phyloP scores from a whole-genome alignment of 2,329 filamentous ascomycete genomes.

The Cercospora sp. region DNA sequence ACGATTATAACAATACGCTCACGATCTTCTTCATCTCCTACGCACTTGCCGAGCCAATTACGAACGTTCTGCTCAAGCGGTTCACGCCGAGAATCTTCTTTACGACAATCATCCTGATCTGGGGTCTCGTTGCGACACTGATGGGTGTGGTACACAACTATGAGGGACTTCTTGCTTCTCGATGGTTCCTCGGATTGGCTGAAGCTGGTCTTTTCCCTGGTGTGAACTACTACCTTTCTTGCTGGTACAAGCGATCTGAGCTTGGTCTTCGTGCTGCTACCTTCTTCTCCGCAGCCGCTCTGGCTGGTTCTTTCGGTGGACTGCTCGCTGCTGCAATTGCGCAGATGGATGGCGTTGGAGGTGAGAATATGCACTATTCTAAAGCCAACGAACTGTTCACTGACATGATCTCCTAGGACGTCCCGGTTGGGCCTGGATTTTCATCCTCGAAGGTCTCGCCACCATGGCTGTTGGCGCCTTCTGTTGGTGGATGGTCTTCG shows the following conservation, averaged over 20 bases:
- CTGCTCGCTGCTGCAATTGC: conserved; percentile 71
- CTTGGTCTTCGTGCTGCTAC: conserved; percentile 67
- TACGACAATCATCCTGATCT: conserved; percentile 73
- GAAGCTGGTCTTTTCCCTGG: conserved; percentile 60
- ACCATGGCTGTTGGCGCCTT: conserved; percentile 60
- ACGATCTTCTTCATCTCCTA: conserved; percentile 90
- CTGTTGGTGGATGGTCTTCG: conserved; percentile 44
- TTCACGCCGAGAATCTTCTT: conserved; percentile 71
- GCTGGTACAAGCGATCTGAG: conserved; percentile 79
- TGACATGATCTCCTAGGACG: not conserved
- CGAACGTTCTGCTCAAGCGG: conserved; percentile 76
- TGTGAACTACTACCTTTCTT: conserved; percentile 77
- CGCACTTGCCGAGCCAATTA: conserved; percentile 73
- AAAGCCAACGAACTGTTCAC: not conserved
- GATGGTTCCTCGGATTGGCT: conserved; percentile 38
- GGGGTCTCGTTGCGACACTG: conserved; percentile 53
- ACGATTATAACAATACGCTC: conserved; percentile 72
- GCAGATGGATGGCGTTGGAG: conserved; percentile 65
- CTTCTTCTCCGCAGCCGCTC: conserved; percentile 80
- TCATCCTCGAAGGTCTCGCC: conserved; percentile 60
- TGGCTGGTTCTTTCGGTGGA: conserved; percentile 77
- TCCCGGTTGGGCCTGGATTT: conserved; percentile 37
- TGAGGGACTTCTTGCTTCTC: conserved; percentile 33
- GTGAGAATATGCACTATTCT: conserved; percentile 45
- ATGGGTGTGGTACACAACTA: conserved; percentile 35